Evolutionary conservation across 2,329 filamentous ascomycete genomes (phyloP), one percentile per base, ranked within the genome.

Genomic region (Huntiella omanensis): DNA sequence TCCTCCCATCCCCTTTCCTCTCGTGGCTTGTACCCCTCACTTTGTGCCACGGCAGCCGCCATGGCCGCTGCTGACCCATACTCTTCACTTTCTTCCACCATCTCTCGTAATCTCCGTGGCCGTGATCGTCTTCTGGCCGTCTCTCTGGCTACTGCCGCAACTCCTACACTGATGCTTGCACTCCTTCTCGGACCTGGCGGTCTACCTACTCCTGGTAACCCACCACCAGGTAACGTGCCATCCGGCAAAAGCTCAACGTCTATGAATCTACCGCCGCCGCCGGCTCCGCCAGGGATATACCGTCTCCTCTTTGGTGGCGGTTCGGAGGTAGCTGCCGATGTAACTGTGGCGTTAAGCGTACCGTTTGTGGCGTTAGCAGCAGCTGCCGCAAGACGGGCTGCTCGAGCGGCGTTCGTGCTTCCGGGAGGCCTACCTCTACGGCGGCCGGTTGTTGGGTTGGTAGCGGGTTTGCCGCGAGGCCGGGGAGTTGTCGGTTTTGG

Each of bases 1-100:
- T 98, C 91, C 57, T 95, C 87, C 86, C 88, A 98, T 45, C 85
- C 84, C 52, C 88, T 78, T 65, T 98, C 91, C 63, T 98, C 91
- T 57, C 91, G 74, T 32, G 91, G 91, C 60, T 98, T 98, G 64
- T 96, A 96, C 43, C 88, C 87, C 65, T 96, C 91, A 55, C 78
- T 87, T 58, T 94, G 86, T 54, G 85, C 83, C 49, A 91, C 81
- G 3, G 83, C 81, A 4, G 85, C 86, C 43, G 87, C 84, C 17
- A 87, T 83, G 22, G 86, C 86, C 10, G 88, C 85, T n/a, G 80
- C 85, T 40, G 83, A 88, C 55, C 80, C 85, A 62, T 83, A 92
- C 53, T 83, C 74, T 59, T 83, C 82, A 54, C 67, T 70, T 52
- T 73, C 71, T 50, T 66, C 64, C 48, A 67, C 67, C 47, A 67